A percentile compares a stretch with the other conserved stretches of the same genome.
These are phyloP conservation scores for Paramyrothecium sp. DNA, from an alignment of 2,329 filamentous ascomycete genomes.

Conservation along the genomic window DNA sequence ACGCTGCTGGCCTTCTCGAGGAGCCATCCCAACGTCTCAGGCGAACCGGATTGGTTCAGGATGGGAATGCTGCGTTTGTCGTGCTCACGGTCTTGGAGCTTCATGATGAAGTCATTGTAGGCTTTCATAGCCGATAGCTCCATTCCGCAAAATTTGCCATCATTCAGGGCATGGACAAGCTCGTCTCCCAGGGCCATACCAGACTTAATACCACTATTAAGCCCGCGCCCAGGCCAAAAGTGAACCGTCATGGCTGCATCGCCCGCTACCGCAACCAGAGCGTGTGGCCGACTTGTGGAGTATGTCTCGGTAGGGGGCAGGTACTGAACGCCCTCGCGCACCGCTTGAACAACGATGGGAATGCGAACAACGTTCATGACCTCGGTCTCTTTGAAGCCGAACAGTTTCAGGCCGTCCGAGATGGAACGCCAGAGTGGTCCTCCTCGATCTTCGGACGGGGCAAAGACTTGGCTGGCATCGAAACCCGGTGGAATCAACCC, in stretches of 20 bases:
- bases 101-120: conserved; percentile 33
- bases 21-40: conserved; percentile 31
- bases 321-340: conserved; percentile 26
- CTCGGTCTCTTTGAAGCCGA: conserved; percentile 32
- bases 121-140: conserved; percentile 25
- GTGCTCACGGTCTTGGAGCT: conserved; percentile 31
- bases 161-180: conserved; percentile 29
- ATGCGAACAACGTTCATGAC: conserved; percentile 34
- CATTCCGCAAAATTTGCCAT: conserved; percentile 27
- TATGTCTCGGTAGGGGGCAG: conserved; percentile 22
- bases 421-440: conserved; percentile 29
- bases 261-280: conserved; percentile 29
- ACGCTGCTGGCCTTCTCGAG: conserved; percentile 27
- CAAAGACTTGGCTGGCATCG: conserved; percentile 25
- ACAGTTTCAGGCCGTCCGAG: conserved; percentile 32
- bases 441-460: conserved; percentile 25
- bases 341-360: conserved; percentile 32
- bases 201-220: conserved; percentile 34
- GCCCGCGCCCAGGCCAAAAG: conserved; percentile 33
- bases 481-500: conserved; percentile 28
- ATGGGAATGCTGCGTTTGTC: conserved; percentile 34
- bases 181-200: conserved; percentile 32
- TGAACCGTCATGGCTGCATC: conserved; percentile 35
- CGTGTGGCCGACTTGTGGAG: conserved; percentile 24
- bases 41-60: conserved; percentile 30